Base-by-base conservation (phyloP, 2,329 filamentous ascomycete species). In the Blumeriella jaapii region DNA sequence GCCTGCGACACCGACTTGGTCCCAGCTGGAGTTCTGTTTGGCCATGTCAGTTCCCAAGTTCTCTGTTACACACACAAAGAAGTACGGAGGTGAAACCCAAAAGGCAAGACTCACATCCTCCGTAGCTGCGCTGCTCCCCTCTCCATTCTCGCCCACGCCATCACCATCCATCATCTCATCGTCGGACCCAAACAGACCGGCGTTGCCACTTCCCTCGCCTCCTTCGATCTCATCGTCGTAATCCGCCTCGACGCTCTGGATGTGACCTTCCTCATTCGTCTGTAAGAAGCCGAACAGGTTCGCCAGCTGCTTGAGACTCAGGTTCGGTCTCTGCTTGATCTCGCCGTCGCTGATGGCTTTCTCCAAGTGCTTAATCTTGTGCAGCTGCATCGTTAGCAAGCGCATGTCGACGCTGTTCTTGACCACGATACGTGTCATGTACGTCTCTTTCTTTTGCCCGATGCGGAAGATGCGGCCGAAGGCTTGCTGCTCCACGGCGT, bases 391-490 rank as follows among this genome's bases (percentile, higher is more conserved):
- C 0, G 54, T 29, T 0, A 66, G 51, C 3, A 85, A 60, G 0
- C 64, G 58, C 7, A 67, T 59, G 39, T 86, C 79, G 4, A 82
- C 68, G 0, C 65, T 69, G 4, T 68, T 60, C 1, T 60, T 55
- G 0, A 75, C 61, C 1, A 74, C 55, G 20, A 85, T 61, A 0
- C 74, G 64, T 1, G 71, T 64, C 38, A 81, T 66, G 8, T 71
- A 59, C 0, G 77, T 76, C 20, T 71, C 59, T 26, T 76, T 69
- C 0, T 50, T 42, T 43, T 89, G 82, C 0, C 78, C 78, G 2
- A 77, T 73, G 4, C 81, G 66, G 46, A 69, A 70, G 0, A 83
- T 69, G 0, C 81, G 68, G 1, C 59, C 59, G 24, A 67, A 66
- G 0, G 71, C 76, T 47, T 84, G 80, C n/a, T 73, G 59, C 45